phyloP scores from a whole-genome alignment of 192 early-diverging fungal genomes.

The Gigaspora rosea region DNA sequence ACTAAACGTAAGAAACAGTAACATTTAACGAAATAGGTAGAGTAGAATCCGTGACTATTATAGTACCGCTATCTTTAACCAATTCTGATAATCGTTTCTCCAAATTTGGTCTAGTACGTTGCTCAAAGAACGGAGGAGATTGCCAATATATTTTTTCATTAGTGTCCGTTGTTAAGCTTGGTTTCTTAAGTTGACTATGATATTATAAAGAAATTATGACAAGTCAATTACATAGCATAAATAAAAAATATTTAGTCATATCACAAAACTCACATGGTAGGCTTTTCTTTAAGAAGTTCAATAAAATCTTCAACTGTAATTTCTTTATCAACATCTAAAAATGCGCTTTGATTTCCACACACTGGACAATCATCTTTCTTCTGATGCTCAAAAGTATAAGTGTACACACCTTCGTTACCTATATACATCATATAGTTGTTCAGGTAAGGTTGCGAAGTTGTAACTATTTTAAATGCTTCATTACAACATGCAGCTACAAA shows the following conservation, averaged over 20 bases:
- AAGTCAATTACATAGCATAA: neutral
- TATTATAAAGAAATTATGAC: neutral
- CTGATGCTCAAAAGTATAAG: conserved; percentile 83
- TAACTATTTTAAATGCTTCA: conserved; percentile 92
- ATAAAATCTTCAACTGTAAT: conserved; percentile 82
- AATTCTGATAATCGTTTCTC: conserved; percentile 65
- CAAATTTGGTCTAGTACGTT: conserved; percentile 85
- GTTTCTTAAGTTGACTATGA: conserved; percentile 81
- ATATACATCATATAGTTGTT: conserved; percentile 98
- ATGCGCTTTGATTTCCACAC: conserved; percentile 68
- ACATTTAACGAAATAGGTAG: conserved; percentile 62
- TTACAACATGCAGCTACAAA: conserved; percentile 85
- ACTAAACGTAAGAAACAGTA: conserved; percentile 2
- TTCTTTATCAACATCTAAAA: conserved; percentile 50
- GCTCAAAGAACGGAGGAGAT: conserved; percentile 76
- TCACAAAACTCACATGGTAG: conserved; percentile 59
- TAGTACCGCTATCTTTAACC: conserved; percentile 64
- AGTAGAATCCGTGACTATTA: conserved; percentile 81
- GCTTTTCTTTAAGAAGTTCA: conserved; percentile 73
- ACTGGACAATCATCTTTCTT: conserved; percentile 89
- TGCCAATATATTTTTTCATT: conserved; percentile 82
- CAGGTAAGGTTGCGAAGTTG: conserved; percentile 71
- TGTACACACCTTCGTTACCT: conserved; percentile 89
- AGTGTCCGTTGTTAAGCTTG: conserved; percentile 61
- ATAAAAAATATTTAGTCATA: neutral